A percentile compares a stretch with the other conserved stretches of the same genome.
Evolutionary conservation across 2,329 filamentous ascomycete species (phyloP).

Genomic region (Phoma sp.): DNA sequence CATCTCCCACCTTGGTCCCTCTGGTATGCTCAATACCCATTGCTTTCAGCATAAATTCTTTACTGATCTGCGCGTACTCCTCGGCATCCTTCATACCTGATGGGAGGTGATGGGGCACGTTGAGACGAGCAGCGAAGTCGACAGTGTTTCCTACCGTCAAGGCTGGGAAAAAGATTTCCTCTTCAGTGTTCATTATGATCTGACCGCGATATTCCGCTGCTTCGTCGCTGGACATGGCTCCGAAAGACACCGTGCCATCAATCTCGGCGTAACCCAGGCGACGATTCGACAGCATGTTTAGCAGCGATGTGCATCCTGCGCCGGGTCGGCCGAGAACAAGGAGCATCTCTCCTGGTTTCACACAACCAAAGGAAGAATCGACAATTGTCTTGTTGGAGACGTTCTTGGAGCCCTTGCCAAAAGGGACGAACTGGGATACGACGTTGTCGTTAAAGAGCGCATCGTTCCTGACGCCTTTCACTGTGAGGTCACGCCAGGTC

Average conservation of each 20-base stretch:
- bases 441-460: constrained; percentile 28
- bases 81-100: constrained; percentile 50
- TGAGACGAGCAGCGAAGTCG: constrained; percentile 64
- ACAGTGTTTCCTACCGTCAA: constrained; percentile 61
- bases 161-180: constrained; percentile 61
- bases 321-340: constrained; percentile 73
- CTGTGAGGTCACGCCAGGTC: constrained; percentile 24
- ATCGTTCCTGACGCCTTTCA: constrained; percentile 23
- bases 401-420: constrained; percentile 57
- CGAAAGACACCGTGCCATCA: constrained; percentile 60
- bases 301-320: constrained; percentile 61
- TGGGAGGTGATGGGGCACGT: constrained; percentile 64
- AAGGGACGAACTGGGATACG: constrained; percentile 52
- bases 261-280: constrained; percentile 77
- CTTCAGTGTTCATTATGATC: constrained; percentile 69
- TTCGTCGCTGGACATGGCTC: constrained; percentile 72
- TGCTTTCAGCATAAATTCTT: constrained; percentile 61
- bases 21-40: constrained; percentile 59
- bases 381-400: constrained; percentile 64
- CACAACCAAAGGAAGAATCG: constrained; percentile 69
- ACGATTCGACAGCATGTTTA: constrained; percentile 69
- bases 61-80: constrained; percentile 59
- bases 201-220: constrained; percentile 79
- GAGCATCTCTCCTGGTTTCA: constrained; percentile 74
- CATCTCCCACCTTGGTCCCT: constrained; percentile 73